Evolutionary conservation across 495 filamentous ascomycete genomes (phyloP), one percentile per base, ranked within the genome.

Genomic region (Paragyromitra xinjiangensis): DNA sequence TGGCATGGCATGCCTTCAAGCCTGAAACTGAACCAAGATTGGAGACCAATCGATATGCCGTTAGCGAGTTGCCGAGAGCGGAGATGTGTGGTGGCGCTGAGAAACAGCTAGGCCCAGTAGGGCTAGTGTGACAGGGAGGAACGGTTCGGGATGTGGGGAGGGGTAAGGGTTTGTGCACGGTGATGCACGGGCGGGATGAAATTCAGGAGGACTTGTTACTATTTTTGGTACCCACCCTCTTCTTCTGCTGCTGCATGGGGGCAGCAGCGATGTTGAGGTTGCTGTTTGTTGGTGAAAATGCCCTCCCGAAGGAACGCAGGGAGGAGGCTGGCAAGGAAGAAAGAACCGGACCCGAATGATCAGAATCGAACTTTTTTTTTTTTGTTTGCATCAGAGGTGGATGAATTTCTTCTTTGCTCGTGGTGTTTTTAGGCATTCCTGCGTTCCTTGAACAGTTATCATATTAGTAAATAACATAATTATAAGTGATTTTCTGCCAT

Each of bases 161-260:
- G 76, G 71, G 76, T 61, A 78, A 69, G 77, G 77, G 77, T 78
- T 78, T 66, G 68, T 72, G 73, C 73, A 77, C 74, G 65, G 76
- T 71, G 77, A 79, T 79, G 77, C 77, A 78, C 75, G 74, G 45
- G 77, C 74, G 77, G 77, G 77, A 79, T 71, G 75, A 79, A 79
- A 78, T 79, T 78, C 74, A 78, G 77, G 75, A 78, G 74, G 74
- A 69, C 42, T 44, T 67, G 77, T 29, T 79, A 39, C 77, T 79
- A 79, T 79, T 62, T 79, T 79, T 77, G 77, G 77, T 78, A 79
- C 51, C 77, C 77, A 79, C 77, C 77, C 75, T 72, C 75, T 79
- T 79, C 40, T 71, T 50, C 51, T 76, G 29, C 29, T 34, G 29
- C 29, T 34, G 62, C 45, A 69, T 63, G 70, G 61, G 26, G 19